Evolutionary conservation across 352 stramenopile species (phyloP).

Genomic region (Globisporangium echinulatum): DNA sequence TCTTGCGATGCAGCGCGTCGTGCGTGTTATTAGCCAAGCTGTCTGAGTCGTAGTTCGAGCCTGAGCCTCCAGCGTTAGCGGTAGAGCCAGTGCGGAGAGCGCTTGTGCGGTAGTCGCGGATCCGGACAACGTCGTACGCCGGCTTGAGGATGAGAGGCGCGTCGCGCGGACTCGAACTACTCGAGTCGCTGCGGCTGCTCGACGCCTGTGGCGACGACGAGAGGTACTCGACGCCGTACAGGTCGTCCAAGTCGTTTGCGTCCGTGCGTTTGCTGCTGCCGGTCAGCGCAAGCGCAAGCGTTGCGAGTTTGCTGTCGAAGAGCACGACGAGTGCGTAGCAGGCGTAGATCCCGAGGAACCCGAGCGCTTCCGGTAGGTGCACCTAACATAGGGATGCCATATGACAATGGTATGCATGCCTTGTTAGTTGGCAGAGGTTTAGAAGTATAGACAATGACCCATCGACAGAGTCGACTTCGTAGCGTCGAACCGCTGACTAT

Average conservation of each 20-base stretch:
- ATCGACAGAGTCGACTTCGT: too few species aligned
- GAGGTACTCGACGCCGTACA: slow-evolving; percentile 15
- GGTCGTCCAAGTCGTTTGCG: slow-evolving; percentile 29
- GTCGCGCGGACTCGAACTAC: not conserved
- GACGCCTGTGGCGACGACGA: slow-evolving; percentile 9
- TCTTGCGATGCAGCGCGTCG: slow-evolving; percentile 33
- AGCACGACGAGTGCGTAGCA: slow-evolving; percentile 57
- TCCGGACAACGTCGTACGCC: slow-evolving; percentile 27
- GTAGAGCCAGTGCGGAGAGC: not conserved
- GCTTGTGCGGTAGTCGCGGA: slow-evolving; percentile 16
- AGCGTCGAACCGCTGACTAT: too few species aligned
- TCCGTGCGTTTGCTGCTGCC: slow-evolving; percentile 10
- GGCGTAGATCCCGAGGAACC: slow-evolving; percentile 68
- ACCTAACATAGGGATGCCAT: slow-evolving; percentile 22
- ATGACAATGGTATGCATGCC: too few species aligned
- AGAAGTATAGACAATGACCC: too few species aligned
- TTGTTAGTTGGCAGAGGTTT: too few species aligned
- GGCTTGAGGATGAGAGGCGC: slow-evolving; percentile 12
- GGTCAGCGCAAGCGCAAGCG: slow-evolving; percentile 3
- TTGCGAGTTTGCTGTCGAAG: slow-evolving; percentile 42
- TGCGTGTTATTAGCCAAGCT: slow-evolving; percentile 12
- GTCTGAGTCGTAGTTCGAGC: slow-evolving; percentile 40
- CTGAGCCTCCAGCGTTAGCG: not conserved
- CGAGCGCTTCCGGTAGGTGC: slow-evolving; percentile 44
- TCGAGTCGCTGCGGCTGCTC: slow-evolving; percentile 15